These are phyloP conservation scores for Bacidia rubella DNA, from an alignment of 495 filamentous ascomycete species.

Conservation along the genomic window DNA sequence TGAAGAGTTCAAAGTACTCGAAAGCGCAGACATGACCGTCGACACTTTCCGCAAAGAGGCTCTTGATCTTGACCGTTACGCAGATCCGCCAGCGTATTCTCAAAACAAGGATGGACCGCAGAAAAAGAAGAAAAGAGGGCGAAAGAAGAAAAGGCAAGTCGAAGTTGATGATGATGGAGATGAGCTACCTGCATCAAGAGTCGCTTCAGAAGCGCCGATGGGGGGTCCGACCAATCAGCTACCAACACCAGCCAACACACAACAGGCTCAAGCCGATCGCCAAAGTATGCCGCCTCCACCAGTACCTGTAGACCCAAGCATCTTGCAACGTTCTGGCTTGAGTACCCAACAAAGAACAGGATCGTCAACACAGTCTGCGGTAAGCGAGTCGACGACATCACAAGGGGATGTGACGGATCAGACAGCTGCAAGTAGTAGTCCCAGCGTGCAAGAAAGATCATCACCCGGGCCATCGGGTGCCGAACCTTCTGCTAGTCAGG, in stretches of 20 bases:
- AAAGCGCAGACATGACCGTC: conserved; percentile 65
- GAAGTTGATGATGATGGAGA: conserved; percentile 21
- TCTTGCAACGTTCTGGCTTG: no score
- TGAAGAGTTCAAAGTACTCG: conserved; percentile 74
- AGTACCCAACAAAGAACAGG: not conserved
- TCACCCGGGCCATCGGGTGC: conserved; percentile 3
- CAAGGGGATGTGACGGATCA: not conserved
- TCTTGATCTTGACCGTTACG: conserved; percentile 37
- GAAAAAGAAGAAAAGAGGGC: conserved; percentile 29
- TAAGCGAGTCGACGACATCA: not conserved
- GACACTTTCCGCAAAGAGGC: conserved; percentile 66
- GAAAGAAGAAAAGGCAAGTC: conserved; percentile 24
- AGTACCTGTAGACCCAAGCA: conserved; percentile 21
- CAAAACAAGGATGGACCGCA: conserved; percentile 34
- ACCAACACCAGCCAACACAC: not conserved
- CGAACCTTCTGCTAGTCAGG: no score
- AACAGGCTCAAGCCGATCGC: not conserved
- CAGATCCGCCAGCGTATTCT: conserved; percentile 67
- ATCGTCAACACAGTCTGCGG: not conserved
- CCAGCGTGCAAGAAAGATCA: not conserved
- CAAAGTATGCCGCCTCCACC: conserved; percentile 20
- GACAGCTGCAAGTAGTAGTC: conserved; percentile 4
- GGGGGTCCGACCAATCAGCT: not conserved
- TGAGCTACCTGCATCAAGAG: conserved; percentile 1
- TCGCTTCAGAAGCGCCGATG: not conserved